Evolutionary conservation across 1,284 basidiomycete genomes (phyloP), one percentile per base, ranked within the genome.

Genomic region (Takashimella koratensis): DNA sequence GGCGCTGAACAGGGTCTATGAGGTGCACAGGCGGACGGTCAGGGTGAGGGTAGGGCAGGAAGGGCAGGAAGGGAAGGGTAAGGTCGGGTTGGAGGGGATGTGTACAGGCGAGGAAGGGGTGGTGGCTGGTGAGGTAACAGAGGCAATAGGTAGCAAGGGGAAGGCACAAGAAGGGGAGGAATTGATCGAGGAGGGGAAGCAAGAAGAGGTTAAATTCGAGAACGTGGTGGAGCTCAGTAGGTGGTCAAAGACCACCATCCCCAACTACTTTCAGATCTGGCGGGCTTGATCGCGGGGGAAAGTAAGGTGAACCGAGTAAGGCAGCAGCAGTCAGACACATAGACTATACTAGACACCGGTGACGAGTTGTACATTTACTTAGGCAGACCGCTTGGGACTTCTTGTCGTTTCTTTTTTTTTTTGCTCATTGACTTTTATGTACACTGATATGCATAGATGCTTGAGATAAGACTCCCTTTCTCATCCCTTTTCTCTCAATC

Each of bases 231-330:
- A 71, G 45, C 58, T 74, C 12, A 56, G 50, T 44, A 58, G 69
- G 26, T 73, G 70, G 67, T 51, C 51, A 2, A 62, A 56, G 45
- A 65, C 65, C 8, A 45, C 43, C 22, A 69, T 67, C 2, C 73
- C 74, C 1, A 67, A 65, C 0, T 74, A 75, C 59, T 75, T 76
- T 53, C 66, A 69, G 48, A 65, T 73, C 6, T 74, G 73, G 74
- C 53, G 73, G 43, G 71, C 68, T 20, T 76, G 56, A 47, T n/a
- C n/a, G n/a, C n/a, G n/a, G n/a, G n/a, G n/a, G n/a, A n/a, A n/a
- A n/a, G n/a, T n/a, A n/a, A n/a, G n/a, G n/a, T n/a, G n/a, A n/a
- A n/a, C n/a, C n/a, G n/a, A n/a, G n/a, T n/a, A n/a, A n/a, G n/a
- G n/a, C n/a, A n/a, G n/a, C n/a, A n/a, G n/a, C n/a, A n/a, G n/a